A percentile compares a stretch with the other conserved stretches of the same genome.
These are phyloP conservation scores for Microcyclosporella mali DNA, from an alignment of 2,329 filamentous ascomycete genomes.

Conservation along the genomic window DNA sequence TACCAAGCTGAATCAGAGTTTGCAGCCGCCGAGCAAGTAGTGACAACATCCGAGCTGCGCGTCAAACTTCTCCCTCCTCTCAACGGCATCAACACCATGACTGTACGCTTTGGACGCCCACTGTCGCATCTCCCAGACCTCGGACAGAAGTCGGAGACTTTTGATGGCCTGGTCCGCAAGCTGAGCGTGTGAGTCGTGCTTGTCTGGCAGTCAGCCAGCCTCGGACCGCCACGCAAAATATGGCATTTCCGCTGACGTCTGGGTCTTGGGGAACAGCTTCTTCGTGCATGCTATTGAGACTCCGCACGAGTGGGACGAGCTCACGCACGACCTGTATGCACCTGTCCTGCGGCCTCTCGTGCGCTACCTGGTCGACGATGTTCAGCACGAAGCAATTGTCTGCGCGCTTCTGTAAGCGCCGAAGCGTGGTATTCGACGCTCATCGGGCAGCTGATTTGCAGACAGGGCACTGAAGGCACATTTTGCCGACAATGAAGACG, in stretches of 20 bases:
- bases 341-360: conserved; percentile 54
- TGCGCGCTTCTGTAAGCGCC: conserved; percentile 60
- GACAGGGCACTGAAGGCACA: conserved; percentile 67
- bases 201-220: no score
- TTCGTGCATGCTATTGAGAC: conserved; percentile 57
- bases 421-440: not conserved
- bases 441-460: conserved; percentile 1
- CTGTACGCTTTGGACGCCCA: conserved; percentile 4
- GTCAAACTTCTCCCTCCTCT: not conserved
- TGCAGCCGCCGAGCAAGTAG: no score
- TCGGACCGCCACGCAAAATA: no score
- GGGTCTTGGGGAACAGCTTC: conserved; percentile 42
- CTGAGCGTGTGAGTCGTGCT: conserved; percentile 51
- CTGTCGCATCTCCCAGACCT: conserved; percentile 38
- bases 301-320: conserved; percentile 67
- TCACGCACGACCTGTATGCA: conserved; percentile 60
- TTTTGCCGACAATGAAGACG: conserved; percentile 56
- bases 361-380: conserved; percentile 56
- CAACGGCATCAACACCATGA: not conserved
- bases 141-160: conserved; percentile 48
- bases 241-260: conserved; percentile 7
- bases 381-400: conserved; percentile 64
- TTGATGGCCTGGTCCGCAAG: conserved; percentile 61
- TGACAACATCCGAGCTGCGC: no score
- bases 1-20: no score